Evolutionary conservation across 2,329 filamentous ascomycete genomes (phyloP).

Genomic region (Trichothecium sympodiale): DNA sequence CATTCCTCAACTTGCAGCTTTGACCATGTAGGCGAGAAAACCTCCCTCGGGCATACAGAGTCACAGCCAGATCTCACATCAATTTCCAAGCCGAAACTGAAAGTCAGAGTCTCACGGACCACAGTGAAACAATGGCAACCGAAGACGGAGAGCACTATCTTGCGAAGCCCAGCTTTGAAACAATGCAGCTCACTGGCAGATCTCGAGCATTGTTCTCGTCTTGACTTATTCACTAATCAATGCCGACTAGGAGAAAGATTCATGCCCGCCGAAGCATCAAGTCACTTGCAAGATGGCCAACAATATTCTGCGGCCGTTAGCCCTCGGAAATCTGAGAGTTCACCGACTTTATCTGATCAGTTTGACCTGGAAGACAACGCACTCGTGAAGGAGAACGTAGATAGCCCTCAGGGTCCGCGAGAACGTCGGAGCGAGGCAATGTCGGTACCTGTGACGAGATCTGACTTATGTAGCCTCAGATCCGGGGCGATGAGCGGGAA

Average conservation of each 20-base stretch:
- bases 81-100: conserved; percentile 15
- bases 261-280: conserved; percentile 2
- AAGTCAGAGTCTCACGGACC: conserved; percentile 20
- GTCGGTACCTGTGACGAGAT: conserved; percentile 5
- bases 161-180: conserved; percentile 15
- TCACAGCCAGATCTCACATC: not conserved
- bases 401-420: conserved; percentile 5
- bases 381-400: conserved; percentile 5
- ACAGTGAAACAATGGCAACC: conserved; percentile 12
- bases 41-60: not conserved
- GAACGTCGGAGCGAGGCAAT: conserved; percentile 6
- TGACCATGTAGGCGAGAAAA: conserved; percentile 4
- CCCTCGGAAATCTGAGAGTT: not conserved
- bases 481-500: conserved; percentile 1
- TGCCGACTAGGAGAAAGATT: conserved; percentile 8
- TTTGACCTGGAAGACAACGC: conserved; percentile 22
- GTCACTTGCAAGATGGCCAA: conserved; percentile 7
- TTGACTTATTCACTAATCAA: conserved; percentile 3
- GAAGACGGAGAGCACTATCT: conserved; percentile 6
- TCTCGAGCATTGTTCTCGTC: conserved; percentile 11
- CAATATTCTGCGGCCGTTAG: conserved; percentile 8
- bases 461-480: conserved; percentile 7
- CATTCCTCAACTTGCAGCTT: not conserved
- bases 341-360: conserved; percentile 16
- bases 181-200: conserved; percentile 21